A percentile compares a stretch with the other conserved stretches of the same genome.
Evolutionary conservation across 495 filamentous ascomycete species (phyloP).

Genomic region (Lasiosphaeria ovina): DNA sequence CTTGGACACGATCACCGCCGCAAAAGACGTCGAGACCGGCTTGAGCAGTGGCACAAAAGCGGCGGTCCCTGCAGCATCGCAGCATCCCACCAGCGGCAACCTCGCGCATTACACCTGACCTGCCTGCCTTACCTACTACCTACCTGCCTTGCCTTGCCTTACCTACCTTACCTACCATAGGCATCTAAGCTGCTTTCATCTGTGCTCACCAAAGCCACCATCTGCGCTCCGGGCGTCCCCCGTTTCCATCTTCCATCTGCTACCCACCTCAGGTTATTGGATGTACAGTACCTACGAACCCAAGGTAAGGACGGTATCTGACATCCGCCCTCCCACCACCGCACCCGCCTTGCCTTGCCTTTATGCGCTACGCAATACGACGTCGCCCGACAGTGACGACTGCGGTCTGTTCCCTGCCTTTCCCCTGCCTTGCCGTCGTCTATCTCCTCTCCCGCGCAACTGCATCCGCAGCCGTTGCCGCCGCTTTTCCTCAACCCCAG

Average conservation of each 20-base stretch:
- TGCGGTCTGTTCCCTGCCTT: slow-evolving; percentile 3
- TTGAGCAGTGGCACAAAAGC: slow-evolving; percentile 6
- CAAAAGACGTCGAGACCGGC: slow-evolving; percentile 16
- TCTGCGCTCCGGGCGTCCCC: background rate
- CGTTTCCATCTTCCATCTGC: slow-evolving; percentile 10
- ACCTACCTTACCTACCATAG: too few relatives aligned
- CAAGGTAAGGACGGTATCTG: background rate
- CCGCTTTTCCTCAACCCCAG: too few relatives aligned
- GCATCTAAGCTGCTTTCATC: too few relatives aligned
- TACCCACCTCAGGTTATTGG: background rate
- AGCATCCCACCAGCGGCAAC: slow-evolving; percentile 14
- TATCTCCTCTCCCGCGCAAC: slow-evolving; percentile 15
- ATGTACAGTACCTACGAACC: too few relatives aligned
- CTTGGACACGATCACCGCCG: slow-evolving; percentile 11
- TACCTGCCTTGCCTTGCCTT: too few relatives aligned
- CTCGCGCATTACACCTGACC: background rate
- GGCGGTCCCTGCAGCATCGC: slow-evolving; percentile 19
- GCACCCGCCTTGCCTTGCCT: slow-evolving; percentile 9
- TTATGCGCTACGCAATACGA: slow-evolving; percentile 10
- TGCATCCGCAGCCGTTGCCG: background rate
- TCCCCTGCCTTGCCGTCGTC: slow-evolving; percentile 2
- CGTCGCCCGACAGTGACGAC: background rate
- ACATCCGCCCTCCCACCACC: background rate
- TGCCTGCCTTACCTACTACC: background rate
- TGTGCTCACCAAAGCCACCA: too few relatives aligned